Conservation (phyloP, 148 eudicot species). For the Dianthus caryophyllus region DNA sequence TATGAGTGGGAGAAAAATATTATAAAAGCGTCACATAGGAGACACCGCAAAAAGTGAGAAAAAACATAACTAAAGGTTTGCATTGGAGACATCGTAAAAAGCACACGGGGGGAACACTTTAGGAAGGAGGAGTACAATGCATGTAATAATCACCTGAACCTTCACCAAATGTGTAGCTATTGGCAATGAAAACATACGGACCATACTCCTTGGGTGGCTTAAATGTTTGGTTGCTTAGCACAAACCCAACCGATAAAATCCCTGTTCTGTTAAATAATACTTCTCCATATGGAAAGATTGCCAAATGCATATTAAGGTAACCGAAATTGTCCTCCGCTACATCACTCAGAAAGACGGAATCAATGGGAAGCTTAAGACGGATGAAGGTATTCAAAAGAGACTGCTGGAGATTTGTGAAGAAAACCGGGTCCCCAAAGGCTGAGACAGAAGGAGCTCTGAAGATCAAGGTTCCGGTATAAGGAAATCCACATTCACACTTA, state of each 20-base stretch:
- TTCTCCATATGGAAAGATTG: slow-evolving; percentile 52
- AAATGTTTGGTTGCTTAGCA: slow-evolving; percentile 58
- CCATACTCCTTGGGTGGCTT: slow-evolving; percentile 53
- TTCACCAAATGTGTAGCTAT: slow-evolving; percentile 30
- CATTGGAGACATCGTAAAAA: too few relatives aligned
- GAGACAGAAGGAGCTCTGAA: slow-evolving; percentile 68
- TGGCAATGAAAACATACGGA: slow-evolving; percentile 51
- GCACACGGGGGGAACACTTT: too few relatives aligned
- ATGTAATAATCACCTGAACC: slow-evolving; percentile 28
- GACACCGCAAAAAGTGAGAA: too few relatives aligned
- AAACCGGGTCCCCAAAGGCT: slow-evolving; percentile 25
- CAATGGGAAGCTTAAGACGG: slow-evolving; percentile 43
- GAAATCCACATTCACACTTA: slow-evolving; percentile 65
- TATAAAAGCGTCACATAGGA: too few relatives aligned
- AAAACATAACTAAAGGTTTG: too few relatives aligned
- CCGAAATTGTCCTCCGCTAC: slow-evolving; percentile 28
- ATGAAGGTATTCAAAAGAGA: slow-evolving; percentile 27
- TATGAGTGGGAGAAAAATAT: too few relatives aligned
- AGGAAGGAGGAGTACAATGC: too few relatives aligned
- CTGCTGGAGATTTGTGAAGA: slow-evolving; percentile 32
- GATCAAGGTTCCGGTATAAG: slow-evolving; percentile 52
- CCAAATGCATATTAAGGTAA: slow-evolving; percentile 41
- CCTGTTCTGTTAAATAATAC: slow-evolving; percentile 54
- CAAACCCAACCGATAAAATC: slow-evolving; percentile 40
- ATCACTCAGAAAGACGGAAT: slow-evolving; percentile 55